Evolutionary conservation across 2,329 filamentous ascomycete genomes (phyloP).

Genomic region (Alternaria ethzedia): DNA sequence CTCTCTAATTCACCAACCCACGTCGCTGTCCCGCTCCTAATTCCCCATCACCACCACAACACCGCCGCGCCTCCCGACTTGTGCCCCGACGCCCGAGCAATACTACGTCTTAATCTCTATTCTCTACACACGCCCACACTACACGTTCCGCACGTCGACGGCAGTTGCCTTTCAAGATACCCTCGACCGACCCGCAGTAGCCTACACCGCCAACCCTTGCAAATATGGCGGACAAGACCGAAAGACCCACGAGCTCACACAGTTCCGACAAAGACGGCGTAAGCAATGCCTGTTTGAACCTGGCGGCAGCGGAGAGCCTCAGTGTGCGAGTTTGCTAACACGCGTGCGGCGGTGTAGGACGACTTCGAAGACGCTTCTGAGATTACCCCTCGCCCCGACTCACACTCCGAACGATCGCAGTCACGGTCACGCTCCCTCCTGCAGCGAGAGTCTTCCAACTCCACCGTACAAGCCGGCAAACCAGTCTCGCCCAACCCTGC

Average conservation of each 20-base stretch:
- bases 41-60: conserved; percentile 12
- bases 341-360: conserved; percentile 59
- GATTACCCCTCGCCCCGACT: conserved; percentile 53
- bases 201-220: conserved; percentile 17
- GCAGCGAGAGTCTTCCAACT: conserved; percentile 41
- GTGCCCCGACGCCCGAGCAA: neutral
- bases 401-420: conserved; percentile 46
- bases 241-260: conserved; percentile 38
- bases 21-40: conserved; percentile 14
- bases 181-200: conserved; percentile 10
- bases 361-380: conserved; percentile 83
- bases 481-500: conserved; percentile 30
- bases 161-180: conserved; percentile 21
- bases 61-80: neutral
- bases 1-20: conserved; percentile 20
- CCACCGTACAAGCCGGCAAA: conserved; percentile 33
- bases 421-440: conserved; percentile 62
- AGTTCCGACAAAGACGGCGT: conserved; percentile 43
- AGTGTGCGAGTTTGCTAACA: conserved; percentile 17
- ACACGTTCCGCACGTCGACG: conserved; percentile 15
- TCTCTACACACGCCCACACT: neutral
- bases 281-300: conserved; percentile 9
- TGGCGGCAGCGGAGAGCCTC: neutral
- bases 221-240: conserved; percentile 31
- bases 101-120: conserved; percentile 13